Evolutionary conservation across 2,329 filamentous ascomycete genomes (phyloP), one percentile per base, ranked within the genome.

Genomic region (Alternaria ethzedia): DNA sequence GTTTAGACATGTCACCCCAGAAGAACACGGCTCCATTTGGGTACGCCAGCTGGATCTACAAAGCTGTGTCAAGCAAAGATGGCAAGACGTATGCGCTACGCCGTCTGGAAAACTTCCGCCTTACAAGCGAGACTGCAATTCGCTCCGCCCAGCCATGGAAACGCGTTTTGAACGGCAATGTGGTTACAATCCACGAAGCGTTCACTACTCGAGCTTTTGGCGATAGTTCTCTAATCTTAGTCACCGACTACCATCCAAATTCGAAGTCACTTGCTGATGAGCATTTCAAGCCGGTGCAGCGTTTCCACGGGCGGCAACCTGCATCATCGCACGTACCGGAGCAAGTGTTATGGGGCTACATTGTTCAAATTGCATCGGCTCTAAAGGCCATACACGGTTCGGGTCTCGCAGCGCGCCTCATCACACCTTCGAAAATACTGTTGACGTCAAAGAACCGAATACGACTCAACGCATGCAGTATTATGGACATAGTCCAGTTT

Each of bases 151-250:
- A 94, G 71, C 90, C 92, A 11, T 99, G 96, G 96, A 95, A 94
- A 75, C 89, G 91, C 62, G 88, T 99, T 52, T 87, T 88, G 75
- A 95, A 91, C 73, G 91, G 90, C 60, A 93, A 89, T 68, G 88
- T 98, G 20, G 95, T 98, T 28, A 91, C 90, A 0, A 88, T 97
- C 9, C 90, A 97, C 73, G 94, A 97, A 80, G 93, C 93, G 1
- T 99, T 99, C 75, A 99, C 96, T 0, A 96, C 93, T 12, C 86
- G 94, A 65, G 92, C 91, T 25, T 99, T 99, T 79, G 93, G 93
- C 59, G 96, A 98, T 78, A 97, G 93, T 80, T 98, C 96, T 4
- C 86, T 99, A 58, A 91, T 99, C 52, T 91, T 99, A 74, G 94
- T 97, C 23, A 96, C 93, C 65, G 93, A 97, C 78, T 99, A 97